phyloP scores from a whole-genome alignment of 352 stramenopile genomes.

The Aphanomyces astaci region DNA sequence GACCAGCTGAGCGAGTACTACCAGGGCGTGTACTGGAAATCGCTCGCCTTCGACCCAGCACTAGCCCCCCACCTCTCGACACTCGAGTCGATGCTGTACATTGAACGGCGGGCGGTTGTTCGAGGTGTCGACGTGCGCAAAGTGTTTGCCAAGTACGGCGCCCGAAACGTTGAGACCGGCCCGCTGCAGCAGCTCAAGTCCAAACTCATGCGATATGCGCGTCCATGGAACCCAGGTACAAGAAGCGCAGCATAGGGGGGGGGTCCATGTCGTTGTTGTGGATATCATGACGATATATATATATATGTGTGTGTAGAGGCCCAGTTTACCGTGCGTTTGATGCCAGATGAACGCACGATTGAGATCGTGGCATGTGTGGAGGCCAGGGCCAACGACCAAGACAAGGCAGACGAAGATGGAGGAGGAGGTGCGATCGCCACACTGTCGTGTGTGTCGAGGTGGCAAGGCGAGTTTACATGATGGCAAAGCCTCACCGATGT shows the following conservation, averaged over 20 bases:
- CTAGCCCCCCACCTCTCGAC: constrained; percentile 63
- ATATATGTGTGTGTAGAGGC: constrained; percentile 38
- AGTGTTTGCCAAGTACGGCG: constrained; percentile 80
- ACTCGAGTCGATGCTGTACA: constrained; percentile 66
- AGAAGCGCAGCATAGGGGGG: neutral
- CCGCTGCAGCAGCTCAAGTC: constrained; percentile 76
- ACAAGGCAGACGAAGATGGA: neutral
- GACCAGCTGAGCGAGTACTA: constrained; percentile 66
- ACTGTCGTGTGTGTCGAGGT: constrained; percentile 53
- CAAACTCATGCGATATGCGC: constrained; percentile 63
- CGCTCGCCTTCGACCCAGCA: constrained; percentile 54
- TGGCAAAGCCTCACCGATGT: no score
- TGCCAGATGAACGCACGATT: constrained; percentile 35
- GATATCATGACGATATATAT: no score
- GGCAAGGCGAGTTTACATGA: constrained; percentile 60
- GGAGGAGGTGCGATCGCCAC: no score
- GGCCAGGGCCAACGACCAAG: neutral
- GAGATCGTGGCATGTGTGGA: constrained; percentile 50
- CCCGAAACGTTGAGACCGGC: constrained; percentile 68
- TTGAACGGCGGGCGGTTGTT: constrained; percentile 45
- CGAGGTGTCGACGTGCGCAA: constrained; percentile 38
- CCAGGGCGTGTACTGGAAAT: constrained; percentile 63
- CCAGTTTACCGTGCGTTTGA: constrained; percentile 54
- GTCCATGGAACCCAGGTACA: constrained; percentile 60
- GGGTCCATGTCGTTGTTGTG: no score